A percentile compares a stretch with the other conserved stretches of the same genome.
Conservation (phyloP, 2,329 filamentous ascomycete species). For the Epichloe sibirici region DNA sequence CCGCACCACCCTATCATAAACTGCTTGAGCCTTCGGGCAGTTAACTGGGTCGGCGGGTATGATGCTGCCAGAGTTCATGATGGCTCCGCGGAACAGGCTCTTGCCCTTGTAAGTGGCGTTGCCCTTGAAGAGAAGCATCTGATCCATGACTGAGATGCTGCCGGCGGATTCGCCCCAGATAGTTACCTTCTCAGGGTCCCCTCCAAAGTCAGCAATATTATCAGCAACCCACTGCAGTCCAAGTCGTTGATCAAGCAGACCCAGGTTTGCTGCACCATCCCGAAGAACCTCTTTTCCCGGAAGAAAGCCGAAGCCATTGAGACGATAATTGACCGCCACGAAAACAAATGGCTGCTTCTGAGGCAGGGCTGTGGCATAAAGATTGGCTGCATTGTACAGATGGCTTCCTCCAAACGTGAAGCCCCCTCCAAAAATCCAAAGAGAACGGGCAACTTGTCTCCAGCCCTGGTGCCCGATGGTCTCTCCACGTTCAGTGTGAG, state of each 20-base stretch:
- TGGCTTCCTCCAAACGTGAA: not conserved
- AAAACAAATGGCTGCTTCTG: conserved; percentile 2
- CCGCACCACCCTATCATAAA: not conserved
- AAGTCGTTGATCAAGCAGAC: conserved; percentile 40
- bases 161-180: conserved; percentile 47
- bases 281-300: not conserved
- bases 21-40: not conserved
- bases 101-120: conserved; percentile 30
- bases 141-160: conserved; percentile 38
- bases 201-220: conserved; percentile 50
- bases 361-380: conserved; percentile 28
- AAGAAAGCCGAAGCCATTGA: conserved; percentile 2
- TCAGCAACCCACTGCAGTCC: conserved; percentile 48
- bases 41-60: conserved; percentile 20
- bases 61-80: conserved; percentile 27
- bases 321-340: conserved; percentile 3
- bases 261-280: conserved; percentile 56
- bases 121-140: conserved; percentile 49
- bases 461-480: conserved; percentile 40
- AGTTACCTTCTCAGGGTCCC: conserved; percentile 47
- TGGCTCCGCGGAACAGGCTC: conserved; percentile 3
- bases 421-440: conserved; percentile 4
- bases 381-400: not conserved
- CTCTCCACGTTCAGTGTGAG: conserved; percentile 48
- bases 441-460: conserved; percentile 50